Conservation (phyloP, 768 basidiomycete species). For the Trametes maxima region DNA sequence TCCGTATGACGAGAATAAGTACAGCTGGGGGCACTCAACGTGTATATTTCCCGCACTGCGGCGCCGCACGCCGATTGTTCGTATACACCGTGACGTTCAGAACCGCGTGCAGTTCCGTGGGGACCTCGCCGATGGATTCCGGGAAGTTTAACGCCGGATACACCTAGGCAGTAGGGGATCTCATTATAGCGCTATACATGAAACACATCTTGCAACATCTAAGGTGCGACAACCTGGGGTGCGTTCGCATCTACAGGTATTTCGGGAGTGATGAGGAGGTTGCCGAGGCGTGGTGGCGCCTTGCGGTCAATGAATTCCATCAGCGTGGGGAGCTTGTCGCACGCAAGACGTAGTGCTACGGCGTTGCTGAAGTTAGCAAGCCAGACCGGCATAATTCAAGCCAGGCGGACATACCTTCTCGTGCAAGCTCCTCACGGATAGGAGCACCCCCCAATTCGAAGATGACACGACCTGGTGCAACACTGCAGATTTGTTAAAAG, state of each 20-base stretch:
- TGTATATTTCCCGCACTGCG: too few relatives aligned
- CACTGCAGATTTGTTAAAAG: constrained; percentile 46
- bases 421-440: constrained; percentile 89
- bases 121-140: too few relatives aligned
- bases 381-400: neutral
- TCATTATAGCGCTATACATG: constrained; percentile 10
- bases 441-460: constrained; percentile 92
- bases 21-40: too few relatives aligned
- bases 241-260: constrained; percentile 7
- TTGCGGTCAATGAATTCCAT: constrained; percentile 82
- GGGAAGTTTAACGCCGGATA: too few relatives aligned
- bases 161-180: neutral
- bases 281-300: constrained; percentile 76
- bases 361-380: neutral
- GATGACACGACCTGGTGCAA: constrained; percentile 85
- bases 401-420: constrained; percentile 64
- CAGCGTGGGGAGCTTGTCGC: constrained; percentile 80
- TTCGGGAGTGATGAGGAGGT: constrained; percentile 46
- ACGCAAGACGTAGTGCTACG: constrained; percentile 84
- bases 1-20: too few relatives aligned
- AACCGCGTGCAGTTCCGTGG: too few relatives aligned
- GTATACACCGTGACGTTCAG: too few relatives aligned
- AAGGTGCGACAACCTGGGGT: neutral
- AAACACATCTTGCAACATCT: neutral
- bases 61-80: too few relatives aligned